These are phyloP conservation scores for Mrakia hoshinonis DNA, from an alignment of 768 basidiomycete species.

Conservation along the genomic window DNA sequence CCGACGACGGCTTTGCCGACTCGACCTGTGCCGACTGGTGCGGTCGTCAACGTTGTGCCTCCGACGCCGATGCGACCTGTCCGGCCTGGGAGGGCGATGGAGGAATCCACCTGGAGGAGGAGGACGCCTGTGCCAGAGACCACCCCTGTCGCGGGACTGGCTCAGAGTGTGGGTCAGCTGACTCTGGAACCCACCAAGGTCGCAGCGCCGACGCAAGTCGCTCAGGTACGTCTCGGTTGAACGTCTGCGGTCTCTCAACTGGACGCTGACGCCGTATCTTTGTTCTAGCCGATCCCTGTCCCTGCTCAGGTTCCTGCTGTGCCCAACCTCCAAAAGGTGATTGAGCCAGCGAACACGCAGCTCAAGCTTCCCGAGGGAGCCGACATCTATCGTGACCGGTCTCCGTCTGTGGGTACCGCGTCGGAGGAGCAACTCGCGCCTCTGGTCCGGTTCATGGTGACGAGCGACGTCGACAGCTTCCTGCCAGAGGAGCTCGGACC, in stretches of 20 bases:
- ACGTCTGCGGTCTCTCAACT: no score
- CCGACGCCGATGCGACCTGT: background rate
- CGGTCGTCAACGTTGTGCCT: constrained; percentile 10
- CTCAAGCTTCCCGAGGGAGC: constrained; percentile 15
- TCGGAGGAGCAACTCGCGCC: constrained; percentile 26
- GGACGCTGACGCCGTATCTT: background rate
- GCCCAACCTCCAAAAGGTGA: background rate
- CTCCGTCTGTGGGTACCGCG: constrained; percentile 13
- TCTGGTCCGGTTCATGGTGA: constrained; percentile 26
- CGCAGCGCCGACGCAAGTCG: background rate
- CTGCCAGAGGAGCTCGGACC: constrained; percentile 17
- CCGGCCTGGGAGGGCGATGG: constrained; percentile 12
- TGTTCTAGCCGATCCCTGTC: background rate
- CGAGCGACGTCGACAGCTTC: constrained; percentile 24
- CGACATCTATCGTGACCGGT: constrained; percentile 26
- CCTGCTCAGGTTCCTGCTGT: no score
- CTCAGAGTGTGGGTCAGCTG: background rate
- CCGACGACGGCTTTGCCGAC: background rate
- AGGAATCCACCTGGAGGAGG: constrained; percentile 22
- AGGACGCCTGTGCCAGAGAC: background rate
- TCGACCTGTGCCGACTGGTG: background rate
- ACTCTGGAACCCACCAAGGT: background rate
- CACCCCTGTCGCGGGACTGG: background rate
- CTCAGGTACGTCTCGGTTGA: background rate
- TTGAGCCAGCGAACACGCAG: background rate